Base-by-base conservation (phyloP, 1,284 basidiomycete genomes). In the Moniliophthora roreri region DNA sequence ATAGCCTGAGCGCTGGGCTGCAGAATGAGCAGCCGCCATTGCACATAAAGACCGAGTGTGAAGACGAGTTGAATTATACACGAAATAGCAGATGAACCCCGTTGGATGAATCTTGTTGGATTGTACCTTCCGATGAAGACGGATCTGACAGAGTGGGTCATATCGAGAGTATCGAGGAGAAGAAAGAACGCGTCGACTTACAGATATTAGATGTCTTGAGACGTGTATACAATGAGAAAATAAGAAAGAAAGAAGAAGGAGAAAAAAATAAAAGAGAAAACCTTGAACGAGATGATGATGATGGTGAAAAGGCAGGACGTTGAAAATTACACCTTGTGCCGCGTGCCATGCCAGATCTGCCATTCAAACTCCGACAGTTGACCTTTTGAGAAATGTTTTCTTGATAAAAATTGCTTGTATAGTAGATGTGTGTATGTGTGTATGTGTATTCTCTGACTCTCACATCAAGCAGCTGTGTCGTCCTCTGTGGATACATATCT, bases 11-110 rank as follows among this genome's bases (percentile, higher is more conserved):
- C 75, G 70, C 55, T 72, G 75, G 37, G 67, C 60, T 48, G 68
- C 51, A 59, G 73, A 73, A 61, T 73, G 71, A 60, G 71, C 68
- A 64, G 72, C 74, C 63, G 74, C 69, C 74, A 76, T 75, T 57
- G 45, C 44, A 47, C 60, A 52, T 54, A 53, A 53, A 24, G 54
- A 58, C 55, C 64, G 65, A 68, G 67, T 70, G 65, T 69, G 65
- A 71, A 67, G 18, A 71, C 65, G 64, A 66, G 58, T 64, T 57
- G 57, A 58, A 63, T 61, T 69, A 53, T 53, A 50, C 48, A 28
- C 55, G 48, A 37, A 55, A 39, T 40, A 45, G 48, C 49, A 52
- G 48, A 38, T 50, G 41, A 24, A 54, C 52, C 42, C 32, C 36
- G 48, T 21, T n/a, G n/a, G n/a, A n/a, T n/a, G n/a, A n/a, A n/a